Percentiles rank a stretch among this genome's conserved stretches.
These are phyloP conservation scores for Epicoccum nigrum DNA, from an alignment of 2,329 filamentous ascomycete species.

Conservation along the genomic window DNA sequence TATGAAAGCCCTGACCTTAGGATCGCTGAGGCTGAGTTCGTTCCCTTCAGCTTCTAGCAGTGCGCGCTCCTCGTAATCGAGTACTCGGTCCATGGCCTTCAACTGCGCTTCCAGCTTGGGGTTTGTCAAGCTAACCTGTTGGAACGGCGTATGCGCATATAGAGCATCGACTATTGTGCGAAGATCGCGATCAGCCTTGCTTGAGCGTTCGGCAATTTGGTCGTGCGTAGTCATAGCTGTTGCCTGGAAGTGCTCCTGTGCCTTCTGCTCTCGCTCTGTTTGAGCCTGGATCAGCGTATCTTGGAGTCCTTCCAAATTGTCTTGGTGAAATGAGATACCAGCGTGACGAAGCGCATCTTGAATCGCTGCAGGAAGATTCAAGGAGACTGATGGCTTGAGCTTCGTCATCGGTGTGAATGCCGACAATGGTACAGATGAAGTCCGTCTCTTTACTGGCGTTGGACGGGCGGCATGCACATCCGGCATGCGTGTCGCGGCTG, in stretches of 20 bases:
- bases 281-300: conserved; percentile 37
- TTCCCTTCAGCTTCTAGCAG: conserved; percentile 46
- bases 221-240: conserved; percentile 43
- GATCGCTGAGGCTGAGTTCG: conserved; percentile 39
- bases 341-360: conserved; percentile 45
- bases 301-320: conserved; percentile 33
- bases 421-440: conserved; percentile 30
- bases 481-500: conserved; percentile 35
- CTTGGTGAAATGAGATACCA: conserved; percentile 39
- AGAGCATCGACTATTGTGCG: conserved; percentile 47
- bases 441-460: conserved; percentile 30
- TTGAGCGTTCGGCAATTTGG: conserved; percentile 44
- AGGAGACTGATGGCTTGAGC: conserved; percentile 33
- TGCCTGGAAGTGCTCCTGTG: conserved; percentile 43
- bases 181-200: conserved; percentile 45
- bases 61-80: conserved; percentile 47
- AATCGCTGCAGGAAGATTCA: conserved; percentile 41
- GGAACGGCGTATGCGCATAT: conserved; percentile 46
- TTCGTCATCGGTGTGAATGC: conserved; percentile 38
- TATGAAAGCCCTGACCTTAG: conserved; percentile 41
- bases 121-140: conserved; percentile 33
- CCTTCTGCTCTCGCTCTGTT: conserved; percentile 42
- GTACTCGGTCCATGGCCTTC: conserved; percentile 44
- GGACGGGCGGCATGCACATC: conserved; percentile 19
- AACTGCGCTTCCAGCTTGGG: conserved; percentile 38